Evolutionary conservation across 768 basidiomycete genomes (phyloP), one percentile per base, ranked within the genome.

Genomic region (Mrakia gelida): DNA sequence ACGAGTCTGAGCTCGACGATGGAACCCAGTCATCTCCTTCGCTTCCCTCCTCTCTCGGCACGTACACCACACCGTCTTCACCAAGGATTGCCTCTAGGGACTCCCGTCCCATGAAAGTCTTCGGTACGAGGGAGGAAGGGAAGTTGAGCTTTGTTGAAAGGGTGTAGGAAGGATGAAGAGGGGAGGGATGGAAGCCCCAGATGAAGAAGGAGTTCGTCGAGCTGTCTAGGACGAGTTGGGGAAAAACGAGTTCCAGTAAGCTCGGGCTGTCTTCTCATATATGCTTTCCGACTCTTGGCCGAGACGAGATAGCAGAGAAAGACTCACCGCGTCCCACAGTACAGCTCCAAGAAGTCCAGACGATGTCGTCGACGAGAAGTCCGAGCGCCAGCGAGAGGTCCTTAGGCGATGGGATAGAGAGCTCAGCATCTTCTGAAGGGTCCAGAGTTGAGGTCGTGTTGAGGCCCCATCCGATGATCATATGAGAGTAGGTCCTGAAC

Each of bases 101-200:
- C 15, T 75, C 75, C 16, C 45, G 18, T 30, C 75, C 75, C 18
- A 75, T 34, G 65, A 75, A 75, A 0, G 7, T 2, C 49, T 75
- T 68, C 13, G 75, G 75, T 15, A 30, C 11, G 18, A 75, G 45
- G 2, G 32, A 38, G 10, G 34, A 26, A 18, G 65, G 75, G 49
- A 75, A 54, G 45, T 65, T 34, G 18, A 75, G 63, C 32, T 32
- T 43, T 0, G 49, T 65, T 16, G 75, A 49, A 3, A 45, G 16
- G n/a, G 62, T 67, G 9, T 23, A 30, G 11, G 63, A 63, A 3
- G 34, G 23, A 41, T 67, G 67, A 26, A 67, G 43, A 4, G 18
- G 9, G 1, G 67, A 65, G 11, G 75, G 75, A 23, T 59, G 49
- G 30, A 67, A 75, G 0, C 75, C 75, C 75, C 75, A 75, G 49